Evolutionary conservation across 768 basidiomycete species (phyloP), one percentile per base, ranked within the genome.

Genomic region (Tylopilus subfusipes): DNA sequence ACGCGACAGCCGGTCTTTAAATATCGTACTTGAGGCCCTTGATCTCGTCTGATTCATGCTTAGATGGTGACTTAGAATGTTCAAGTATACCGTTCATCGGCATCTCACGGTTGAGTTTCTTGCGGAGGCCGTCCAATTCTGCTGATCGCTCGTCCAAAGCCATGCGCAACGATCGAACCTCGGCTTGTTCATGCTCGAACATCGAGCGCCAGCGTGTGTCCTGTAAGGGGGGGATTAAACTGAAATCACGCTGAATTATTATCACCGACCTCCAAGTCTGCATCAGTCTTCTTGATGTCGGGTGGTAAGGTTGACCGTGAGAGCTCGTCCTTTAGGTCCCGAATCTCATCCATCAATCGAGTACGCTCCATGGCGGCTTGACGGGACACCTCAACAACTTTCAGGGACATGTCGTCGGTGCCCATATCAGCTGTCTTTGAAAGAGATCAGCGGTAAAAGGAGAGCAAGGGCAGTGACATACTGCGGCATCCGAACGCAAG

Each of bases 1-100:
- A 31, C 8, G 7, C 11, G 40, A 29, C 13, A 25, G 21, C n/a
- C 14, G 34, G 39, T 31, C 38, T 29, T 44, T 10, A 46, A 24
- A 27, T 19, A 52, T 43, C 55, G 24, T 67, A 91, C 90, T 94
- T 94, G 38, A 95, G 79, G 9, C 93, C 93, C 13, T 79, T 83
- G 53, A 93, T 83, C 70, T 94, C 91, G 40, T 77, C 74, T 7
- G 74, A 65, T 58, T 88, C 85, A 21, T 82, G 72, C 63, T 83
- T 85, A 14, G 77, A 75, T 10, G 72, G 59, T 2, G 75, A 70
- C 39, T 66, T 69, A 5, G 71, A 57, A 29, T 45, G 43, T 38
- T 64, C 71, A 29, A 60, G 61, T 47, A 68, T 38, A 59, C 78
- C 70, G 55, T 75, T 80, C 50, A 85, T 55, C 3, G 80, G 59